These are phyloP conservation scores for Leucocoprinus leucothites DNA, from an alignment of 768 basidiomycete species.

Conservation along the genomic window DNA sequence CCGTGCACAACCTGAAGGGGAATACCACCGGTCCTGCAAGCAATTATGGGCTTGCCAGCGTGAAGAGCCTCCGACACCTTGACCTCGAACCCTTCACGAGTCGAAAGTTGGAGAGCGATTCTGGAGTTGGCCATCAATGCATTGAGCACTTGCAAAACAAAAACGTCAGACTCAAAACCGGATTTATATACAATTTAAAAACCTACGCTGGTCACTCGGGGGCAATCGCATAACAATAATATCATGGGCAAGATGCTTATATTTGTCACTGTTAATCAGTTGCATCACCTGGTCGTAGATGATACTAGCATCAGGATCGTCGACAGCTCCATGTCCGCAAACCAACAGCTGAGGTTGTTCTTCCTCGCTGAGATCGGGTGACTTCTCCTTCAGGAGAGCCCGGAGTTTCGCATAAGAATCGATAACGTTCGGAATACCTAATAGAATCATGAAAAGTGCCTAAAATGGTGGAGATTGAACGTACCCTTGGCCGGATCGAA, in stretches of 20 bases:
- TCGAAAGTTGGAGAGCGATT: slow-evolving; percentile 88
- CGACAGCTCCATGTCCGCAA: slow-evolving; percentile 91
- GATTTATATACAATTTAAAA: not conserved
- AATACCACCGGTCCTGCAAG: slow-evolving; percentile 85
- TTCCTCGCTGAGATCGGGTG: slow-evolving; percentile 38
- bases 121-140: slow-evolving; percentile 86
- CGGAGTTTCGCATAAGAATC: slow-evolving; percentile 88
- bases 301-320: slow-evolving; percentile 93
- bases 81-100: slow-evolving; percentile 95
- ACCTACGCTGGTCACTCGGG: slow-evolving; percentile 81
- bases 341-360: slow-evolving; percentile 74
- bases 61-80: slow-evolving; percentile 96
- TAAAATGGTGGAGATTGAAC: slow-evolving; percentile 12
- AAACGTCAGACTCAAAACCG: slow-evolving; percentile 30
- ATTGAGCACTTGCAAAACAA: slow-evolving; percentile 59
- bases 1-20: slow-evolving; percentile 89
- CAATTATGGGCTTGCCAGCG: slow-evolving; percentile 84
- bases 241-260: slow-evolving; percentile 53
- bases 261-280: slow-evolving; percentile 49
- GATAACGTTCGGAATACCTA: slow-evolving; percentile 81
- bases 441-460: not conserved
- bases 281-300: slow-evolving; percentile 80
- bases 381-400: slow-evolving; percentile 48
- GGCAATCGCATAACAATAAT: slow-evolving; percentile 77
- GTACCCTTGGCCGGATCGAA: slow-evolving; percentile 76